Evolutionary conservation across 2,329 filamentous ascomycete species (phyloP).

Genomic region (Dactylellina parvicollis): DNA sequence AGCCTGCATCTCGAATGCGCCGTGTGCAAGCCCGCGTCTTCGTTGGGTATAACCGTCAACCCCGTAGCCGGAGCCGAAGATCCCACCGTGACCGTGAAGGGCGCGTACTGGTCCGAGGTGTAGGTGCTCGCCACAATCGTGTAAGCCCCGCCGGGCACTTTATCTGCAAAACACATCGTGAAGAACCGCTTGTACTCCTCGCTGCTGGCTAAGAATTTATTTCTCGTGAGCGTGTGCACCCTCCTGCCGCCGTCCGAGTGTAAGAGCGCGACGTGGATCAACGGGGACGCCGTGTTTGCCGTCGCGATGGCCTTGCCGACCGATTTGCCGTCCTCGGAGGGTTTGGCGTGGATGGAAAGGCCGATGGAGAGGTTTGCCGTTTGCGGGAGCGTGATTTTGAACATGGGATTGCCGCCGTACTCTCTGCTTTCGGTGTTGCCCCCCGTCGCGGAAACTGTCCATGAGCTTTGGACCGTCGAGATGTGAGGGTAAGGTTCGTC

Average conservation of each 20-base stretch:
- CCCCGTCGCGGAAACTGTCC: conserved; percentile 82
- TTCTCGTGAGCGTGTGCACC: conserved; percentile 73
- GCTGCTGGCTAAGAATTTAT: conserved; percentile 82
- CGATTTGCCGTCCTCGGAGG: conserved; percentile 33
- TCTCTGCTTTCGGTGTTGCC: conserved; percentile 72
- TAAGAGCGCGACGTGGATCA: conserved; percentile 85
- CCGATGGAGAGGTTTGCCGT: conserved; percentile 88
- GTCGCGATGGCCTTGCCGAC: conserved; percentile 73
- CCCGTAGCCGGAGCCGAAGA: conserved; percentile 65
- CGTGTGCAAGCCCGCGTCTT: conserved; percentile 46
- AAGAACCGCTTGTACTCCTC: conserved; percentile 88
- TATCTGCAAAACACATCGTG: conserved; percentile 71
- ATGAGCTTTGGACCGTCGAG: conserved; percentile 71
- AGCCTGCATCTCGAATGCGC: conserved; percentile 20
- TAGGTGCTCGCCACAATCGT: conserved; percentile 92
- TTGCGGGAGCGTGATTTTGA: conserved; percentile 73
- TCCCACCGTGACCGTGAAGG: conserved; percentile 79
- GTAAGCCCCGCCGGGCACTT: conserved; percentile 77
- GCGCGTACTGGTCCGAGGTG: conserved; percentile 78
- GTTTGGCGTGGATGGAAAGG: conserved; percentile 67
- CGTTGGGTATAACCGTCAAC: conserved; percentile 36
- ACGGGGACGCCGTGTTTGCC: conserved; percentile 74
- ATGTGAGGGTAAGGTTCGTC: conserved; percentile 69
- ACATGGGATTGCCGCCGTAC: conserved; percentile 51
- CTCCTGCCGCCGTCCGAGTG: conserved; percentile 76